phyloP scores from a whole-genome alignment of 345 rosid genomes.

The Draba incana region DNA sequence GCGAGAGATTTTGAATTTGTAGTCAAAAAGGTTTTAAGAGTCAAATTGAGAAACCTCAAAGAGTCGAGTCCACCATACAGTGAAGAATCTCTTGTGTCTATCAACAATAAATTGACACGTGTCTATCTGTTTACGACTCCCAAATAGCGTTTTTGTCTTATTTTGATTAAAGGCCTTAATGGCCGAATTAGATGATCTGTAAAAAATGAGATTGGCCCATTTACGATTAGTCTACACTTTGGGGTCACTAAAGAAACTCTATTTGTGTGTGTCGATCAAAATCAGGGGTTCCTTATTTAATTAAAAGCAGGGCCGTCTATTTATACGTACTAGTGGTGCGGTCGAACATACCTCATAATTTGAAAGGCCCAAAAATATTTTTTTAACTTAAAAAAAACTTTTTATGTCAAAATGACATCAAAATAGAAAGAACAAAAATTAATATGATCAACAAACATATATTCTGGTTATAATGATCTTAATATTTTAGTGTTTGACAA shows the following conservation, averaged over 20 bases:
- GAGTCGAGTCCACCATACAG: conserved; percentile 16
- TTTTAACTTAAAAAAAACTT: too few species aligned
- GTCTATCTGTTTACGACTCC: conserved; percentile 15
- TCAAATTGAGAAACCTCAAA: conserved; percentile 19
- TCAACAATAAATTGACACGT: conserved; percentile 28
- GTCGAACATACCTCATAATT: too few species aligned
- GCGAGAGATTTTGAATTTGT: conserved; percentile 29
- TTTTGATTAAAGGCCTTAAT: background rate
- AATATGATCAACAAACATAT: too few species aligned
- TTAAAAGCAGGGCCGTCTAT: too few species aligned
- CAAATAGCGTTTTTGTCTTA: conserved; percentile 17
- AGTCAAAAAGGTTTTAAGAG: conserved; percentile 29
- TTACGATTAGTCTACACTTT: background rate
- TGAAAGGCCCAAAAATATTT: too few species aligned
- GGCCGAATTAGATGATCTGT: conserved; percentile 1
- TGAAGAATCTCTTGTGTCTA: background rate
- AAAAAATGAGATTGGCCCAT: conserved; percentile 5
- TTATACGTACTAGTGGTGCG: too few species aligned
- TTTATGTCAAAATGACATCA: too few species aligned
- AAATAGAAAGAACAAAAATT: too few species aligned
- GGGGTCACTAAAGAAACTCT: conserved; percentile 13
- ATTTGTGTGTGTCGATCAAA: background rate
- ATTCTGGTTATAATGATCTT: too few species aligned
- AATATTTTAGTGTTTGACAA: too few species aligned
- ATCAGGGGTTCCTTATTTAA: background rate